Conservation (phyloP, 371 early-diverging fungal genomes). For the Rhizomucor pusillus region DNA sequence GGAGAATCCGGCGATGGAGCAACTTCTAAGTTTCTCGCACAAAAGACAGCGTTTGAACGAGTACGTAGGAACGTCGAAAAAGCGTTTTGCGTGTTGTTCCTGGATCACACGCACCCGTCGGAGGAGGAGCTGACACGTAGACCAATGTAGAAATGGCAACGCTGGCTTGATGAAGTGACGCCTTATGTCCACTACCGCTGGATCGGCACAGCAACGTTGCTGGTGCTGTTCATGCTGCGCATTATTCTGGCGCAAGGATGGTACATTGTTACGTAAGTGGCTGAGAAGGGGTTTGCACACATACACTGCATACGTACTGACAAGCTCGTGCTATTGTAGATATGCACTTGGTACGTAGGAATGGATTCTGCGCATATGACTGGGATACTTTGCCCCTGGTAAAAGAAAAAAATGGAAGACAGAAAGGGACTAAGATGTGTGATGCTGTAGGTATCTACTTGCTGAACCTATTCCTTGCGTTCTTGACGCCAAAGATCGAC, state of each 20-base stretch:
- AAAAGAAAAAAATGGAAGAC: neutral
- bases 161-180: slow-evolving; percentile 74
- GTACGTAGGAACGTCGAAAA: slow-evolving; percentile 9
- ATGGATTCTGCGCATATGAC: neutral
- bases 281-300: neutral
- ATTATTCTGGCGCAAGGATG: slow-evolving; percentile 86
- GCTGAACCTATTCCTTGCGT: slow-evolving; percentile 91
- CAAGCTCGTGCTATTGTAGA: slow-evolving; percentile 12
- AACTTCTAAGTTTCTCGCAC: slow-evolving; percentile 14
- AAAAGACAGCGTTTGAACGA: slow-evolving; percentile 24
- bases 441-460: slow-evolving; percentile 82
- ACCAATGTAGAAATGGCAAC: slow-evolving; percentile 56
- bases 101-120: neutral
- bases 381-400: neutral
- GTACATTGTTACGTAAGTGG: slow-evolving; percentile 86
- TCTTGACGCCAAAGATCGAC: slow-evolving; percentile 95
- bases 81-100: neutral
- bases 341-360: slow-evolving; percentile 53
- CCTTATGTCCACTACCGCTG: slow-evolving; percentile 78
- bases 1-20: slow-evolving; percentile 19
- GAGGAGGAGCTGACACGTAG: neutral
- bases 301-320: slow-evolving; percentile 1
- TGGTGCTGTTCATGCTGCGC: slow-evolving; percentile 77
- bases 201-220: slow-evolving; percentile 60
- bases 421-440: neutral